Conservation (phyloP, 108 stramenopile genomes). For the Cyclotella kingstonii region DNA sequence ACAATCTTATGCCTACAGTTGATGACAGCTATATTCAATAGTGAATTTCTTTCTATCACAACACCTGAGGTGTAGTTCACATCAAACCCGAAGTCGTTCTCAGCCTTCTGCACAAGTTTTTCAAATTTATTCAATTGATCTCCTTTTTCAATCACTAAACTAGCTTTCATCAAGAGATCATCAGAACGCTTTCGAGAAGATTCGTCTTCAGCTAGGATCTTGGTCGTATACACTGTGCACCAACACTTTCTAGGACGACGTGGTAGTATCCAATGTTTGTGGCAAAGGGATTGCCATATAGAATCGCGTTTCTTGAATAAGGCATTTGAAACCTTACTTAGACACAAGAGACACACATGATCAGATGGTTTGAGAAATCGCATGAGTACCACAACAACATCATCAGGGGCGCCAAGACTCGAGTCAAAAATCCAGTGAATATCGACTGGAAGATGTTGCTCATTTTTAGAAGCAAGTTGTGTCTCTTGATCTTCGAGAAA, state of each 20-base stretch:
- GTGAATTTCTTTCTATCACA: conserved; percentile 77
- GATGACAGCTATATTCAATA: conserved; percentile 80
- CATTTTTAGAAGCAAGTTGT: neutral
- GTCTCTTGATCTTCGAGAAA: conserved; percentile 52
- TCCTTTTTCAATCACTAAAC: conserved; percentile 51
- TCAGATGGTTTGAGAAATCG: conserved; percentile 50
- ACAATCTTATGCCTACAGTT: conserved; percentile 66
- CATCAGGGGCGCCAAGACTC: conserved; percentile 62
- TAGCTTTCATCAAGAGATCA: conserved; percentile 57
- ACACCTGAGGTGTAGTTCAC: conserved; percentile 75
- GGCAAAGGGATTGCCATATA: conserved; percentile 67
- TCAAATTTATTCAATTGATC: conserved; percentile 67
- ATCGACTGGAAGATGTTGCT: conserved; percentile 49
- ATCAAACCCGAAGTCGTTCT: conserved; percentile 62
- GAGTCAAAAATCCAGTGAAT: conserved; percentile 63
- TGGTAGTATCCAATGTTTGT: conserved; percentile 70
- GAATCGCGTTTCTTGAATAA: conserved; percentile 51
- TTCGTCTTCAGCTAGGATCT: conserved; percentile 51
- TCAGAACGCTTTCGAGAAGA: conserved; percentile 63
- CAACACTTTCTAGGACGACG: conserved; percentile 78
- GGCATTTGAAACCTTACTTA: conserved; percentile 43
- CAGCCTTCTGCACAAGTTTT: conserved; percentile 58
- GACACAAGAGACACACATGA: conserved; percentile 53
- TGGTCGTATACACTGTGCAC: conserved; percentile 67
- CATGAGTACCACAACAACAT: conserved; percentile 57